Evolutionary conservation across 116 monocot species (phyloP), one percentile per base, ranked within the genome.

Genomic region (Dioscorea cayenensis): DNA sequence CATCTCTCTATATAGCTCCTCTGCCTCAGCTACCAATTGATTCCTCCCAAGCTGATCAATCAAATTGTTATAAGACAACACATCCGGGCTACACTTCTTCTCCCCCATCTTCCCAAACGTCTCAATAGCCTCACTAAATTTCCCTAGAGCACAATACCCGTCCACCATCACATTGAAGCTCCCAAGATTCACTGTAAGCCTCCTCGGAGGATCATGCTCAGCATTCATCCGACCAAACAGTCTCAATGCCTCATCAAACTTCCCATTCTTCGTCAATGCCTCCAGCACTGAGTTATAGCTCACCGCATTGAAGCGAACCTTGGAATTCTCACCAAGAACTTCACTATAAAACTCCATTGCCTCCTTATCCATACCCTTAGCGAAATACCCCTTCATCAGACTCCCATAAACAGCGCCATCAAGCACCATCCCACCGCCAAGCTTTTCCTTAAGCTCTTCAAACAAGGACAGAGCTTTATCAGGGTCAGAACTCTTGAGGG

Each of bases 161-260:
- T 99, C 91, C 18, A 88, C 86, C 86, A 93, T 89, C 66, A 93
- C 97, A 73, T 93, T 99, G 71, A 99, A 99, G 55, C 77, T 90
- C 49, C 97, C 94, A 12, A 99, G 68, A 64, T 99, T 91, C 66
- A 94, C 90, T 0, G 74, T 66, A 22, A 91, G 77, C 83, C 70
- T 90, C 37, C 67, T 79, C 3, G 97, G 97, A 0, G 93, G 81
- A 25, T 85, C 68, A 48, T 99, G 94, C 80, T 93, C 90, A 5
- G 60, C 51, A 72, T 78, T 70, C 91, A 99, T 99, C 66, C 89
- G 74, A 17, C 85, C 78, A 55, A 94, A 99, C 84, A 93, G 65
- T 25, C 36, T 68, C 43, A 87, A 60, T 4, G 91, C 84, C 62
- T 86, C 85, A 4, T 90, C 91, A 63, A 93, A 80, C 67, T 80